A percentile compares a stretch with the other conserved stretches of the same genome.
Evolutionary conservation across 495 filamentous ascomycete genomes (phyloP).

Genomic region (Penicillium simplicissimum): DNA sequence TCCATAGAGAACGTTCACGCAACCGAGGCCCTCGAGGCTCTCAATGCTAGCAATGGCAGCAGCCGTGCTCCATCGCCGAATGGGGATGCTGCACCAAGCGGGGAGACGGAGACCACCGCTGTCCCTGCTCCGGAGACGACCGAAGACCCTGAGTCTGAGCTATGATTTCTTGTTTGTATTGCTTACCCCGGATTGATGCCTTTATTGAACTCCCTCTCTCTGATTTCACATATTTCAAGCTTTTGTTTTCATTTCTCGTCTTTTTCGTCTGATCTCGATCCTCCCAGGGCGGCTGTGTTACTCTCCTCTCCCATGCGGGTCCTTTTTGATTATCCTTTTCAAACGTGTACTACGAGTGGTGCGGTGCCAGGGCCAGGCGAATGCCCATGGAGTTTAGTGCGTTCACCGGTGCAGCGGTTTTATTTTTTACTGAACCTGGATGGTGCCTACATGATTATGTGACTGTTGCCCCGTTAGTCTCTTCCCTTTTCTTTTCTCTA

Average conservation of each 20-base stretch:
- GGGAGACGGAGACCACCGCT: constrained; percentile 5
- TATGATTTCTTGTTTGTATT: constrained; percentile 16
- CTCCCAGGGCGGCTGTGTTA: constrained; percentile 4
- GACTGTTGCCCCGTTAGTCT: neutral
- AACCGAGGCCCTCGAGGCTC: constrained; percentile 47
- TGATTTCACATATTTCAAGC: neutral
- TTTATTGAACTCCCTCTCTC: constrained; percentile 9
- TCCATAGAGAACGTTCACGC: constrained; percentile 50
- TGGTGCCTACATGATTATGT: neutral
- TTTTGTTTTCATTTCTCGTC: constrained; percentile 6
- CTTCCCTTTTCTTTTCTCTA: constrained; percentile 16
- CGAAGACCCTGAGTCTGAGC: constrained; percentile 12
- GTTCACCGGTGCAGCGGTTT: constrained; percentile 10
- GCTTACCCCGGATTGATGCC: constrained; percentile 7
- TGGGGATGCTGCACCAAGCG: constrained; percentile 13
- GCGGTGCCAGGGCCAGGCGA: constrained; percentile 17
- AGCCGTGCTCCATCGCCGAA: constrained; percentile 27
- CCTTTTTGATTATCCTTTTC: constrained; percentile 10
- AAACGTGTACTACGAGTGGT: constrained; percentile 26
- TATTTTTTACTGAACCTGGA: constrained; percentile 1
- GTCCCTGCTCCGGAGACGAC: neutral
- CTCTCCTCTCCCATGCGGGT: constrained; percentile 2
- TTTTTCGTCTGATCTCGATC: constrained; percentile 13
- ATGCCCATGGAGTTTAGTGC: constrained; percentile 20
- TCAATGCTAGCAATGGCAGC: constrained; percentile 44